Evolutionary conservation across 2,329 filamentous ascomycete species (phyloP), one percentile per base, ranked within the genome.

Genomic region (Colletotrichum spinosum): DNA sequence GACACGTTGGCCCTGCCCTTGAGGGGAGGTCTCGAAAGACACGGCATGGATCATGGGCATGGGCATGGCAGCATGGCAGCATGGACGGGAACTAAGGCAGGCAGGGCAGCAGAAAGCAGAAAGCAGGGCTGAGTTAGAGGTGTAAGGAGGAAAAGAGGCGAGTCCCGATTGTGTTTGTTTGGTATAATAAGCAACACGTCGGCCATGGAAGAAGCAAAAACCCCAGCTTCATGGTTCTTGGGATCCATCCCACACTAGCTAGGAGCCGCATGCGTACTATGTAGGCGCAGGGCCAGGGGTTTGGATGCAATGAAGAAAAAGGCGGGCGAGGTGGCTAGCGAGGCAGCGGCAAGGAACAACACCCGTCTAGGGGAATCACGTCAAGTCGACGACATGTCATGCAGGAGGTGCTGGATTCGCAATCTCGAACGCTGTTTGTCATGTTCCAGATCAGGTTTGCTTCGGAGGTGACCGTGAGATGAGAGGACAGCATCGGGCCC

Each of bases 171-270:
- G 42, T 56, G 46, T 44, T 25, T 49, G 34, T 42, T 45, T 51
- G 48, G 13, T 34, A 15, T 33, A 56, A 65, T 56, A 65, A 65
- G 62, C 62, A 65, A 65, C 34, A 33, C 42, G 35, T 34, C 49
- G 46, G 56, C 25, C 45, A 17, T 62, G 46, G 37, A 56, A 62
- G 62, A 65, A 65, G 62, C 58, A 62, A 50, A 48, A 64, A 65
- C 61, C 52, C 62, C 62, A 62, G 41, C 62, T 62, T 62, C 48
- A 52, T 65, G 62, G 58, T 65, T 55, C 52, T 56, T 56, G 41
- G 25, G 52, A 49, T 41, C 46, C 39, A 49, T 41, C 46, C 39
- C 62, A 17, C 58, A 48, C 58, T 48, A 48, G 52, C 42, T 44
- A 13, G 42, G 12, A 44, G 42, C 13, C 8, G 15, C 42, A 44